Evolutionary conservation across 2,329 filamentous ascomycete species (phyloP), one percentile per base, ranked within the genome.

Genomic region (Aspergillus quadricinctus): DNA sequence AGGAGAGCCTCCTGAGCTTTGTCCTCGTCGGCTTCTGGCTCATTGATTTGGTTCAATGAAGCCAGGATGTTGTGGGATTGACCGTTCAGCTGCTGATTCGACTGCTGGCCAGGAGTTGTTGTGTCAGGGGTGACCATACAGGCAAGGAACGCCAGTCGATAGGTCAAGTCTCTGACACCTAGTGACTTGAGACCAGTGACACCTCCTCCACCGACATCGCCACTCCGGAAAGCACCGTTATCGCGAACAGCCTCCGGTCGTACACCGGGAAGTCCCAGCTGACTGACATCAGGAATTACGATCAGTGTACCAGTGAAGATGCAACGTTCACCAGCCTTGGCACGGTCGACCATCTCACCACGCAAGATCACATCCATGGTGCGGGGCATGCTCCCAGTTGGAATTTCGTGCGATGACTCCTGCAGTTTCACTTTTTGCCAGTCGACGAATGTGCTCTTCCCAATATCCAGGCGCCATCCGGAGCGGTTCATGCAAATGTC

Each of bases 381-480:
- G 57, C 94, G 85, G 25, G 94, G 94, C 94, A 99, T 99, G 77
- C 92, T 97, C 54, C 94, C 94, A 0, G 94, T 99, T 0, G 94
- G 94, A 40, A 99, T 99, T 72, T 99, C 94, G 3, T 93, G 93
- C 64, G 92, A 96, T 78, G 97, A 99, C 75, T 99, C 94, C 75
- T 99, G 94, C 59, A 97, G 91, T 61, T 95, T 89, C 25, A 97
- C 92, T 73, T 97, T 97, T 72, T 99, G 94, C 94, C 94, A 99
- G 77, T 99, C 94, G 59, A 99, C 89, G 71, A 99, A 99, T 0
- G 92, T 97, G 73, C 92, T 97, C 73, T 96, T 93, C 46, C 91
- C 84, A 68, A 99, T 97, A 66, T 99, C 93, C n/a, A 99, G 78
- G 63, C 92, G 87, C 94, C 94, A 99, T n/a, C 89, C 91, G 57